A percentile compares a stretch with the other conserved stretches of the same genome.
Evolutionary conservation across 495 filamentous ascomycete genomes (phyloP).

Genomic region (Hapsidospora chrysogenum): DNA sequence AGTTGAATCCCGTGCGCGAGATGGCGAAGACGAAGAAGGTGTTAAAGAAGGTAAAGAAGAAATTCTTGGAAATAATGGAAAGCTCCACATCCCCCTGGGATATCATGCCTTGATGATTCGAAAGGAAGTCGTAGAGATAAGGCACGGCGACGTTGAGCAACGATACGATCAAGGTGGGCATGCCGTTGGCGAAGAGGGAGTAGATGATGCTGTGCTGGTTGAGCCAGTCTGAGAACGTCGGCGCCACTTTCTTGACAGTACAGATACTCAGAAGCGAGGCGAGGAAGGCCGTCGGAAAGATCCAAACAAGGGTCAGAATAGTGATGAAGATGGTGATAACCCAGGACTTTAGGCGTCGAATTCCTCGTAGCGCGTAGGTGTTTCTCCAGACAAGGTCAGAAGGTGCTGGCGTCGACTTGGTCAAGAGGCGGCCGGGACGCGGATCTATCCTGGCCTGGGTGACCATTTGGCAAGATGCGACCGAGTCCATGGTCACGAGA

Average conservation of each 20-base stretch:
- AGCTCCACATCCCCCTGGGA: constrained; percentile 91
- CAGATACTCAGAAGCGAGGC: constrained; percentile 63
- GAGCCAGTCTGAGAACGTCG: constrained; percentile 51
- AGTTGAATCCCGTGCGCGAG: constrained; percentile 62
- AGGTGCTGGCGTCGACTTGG: constrained; percentile 72
- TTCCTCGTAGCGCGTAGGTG: constrained; percentile 65
- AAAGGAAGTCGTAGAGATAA: constrained; percentile 88
- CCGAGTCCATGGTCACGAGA: constrained; percentile 94
- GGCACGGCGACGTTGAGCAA: constrained; percentile 79
- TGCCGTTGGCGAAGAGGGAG: constrained; percentile 69
- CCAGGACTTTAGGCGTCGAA: constrained; percentile 63
- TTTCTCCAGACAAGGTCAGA: constrained; percentile 86
- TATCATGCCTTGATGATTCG: constrained; percentile 81
- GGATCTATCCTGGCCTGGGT: constrained; percentile 86
- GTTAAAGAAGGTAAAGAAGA: constrained; percentile 99
- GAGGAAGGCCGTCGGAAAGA: constrained; percentile 64
- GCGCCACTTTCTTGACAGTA: constrained; percentile 56
- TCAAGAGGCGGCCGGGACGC: constrained; percentile 66
- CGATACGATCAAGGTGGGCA: constrained; percentile 72
- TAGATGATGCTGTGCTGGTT: constrained; percentile 45
- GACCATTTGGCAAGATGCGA: constrained; percentile 83
- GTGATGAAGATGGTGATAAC: constrained; percentile 64
- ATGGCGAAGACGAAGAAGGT: constrained; percentile 91
- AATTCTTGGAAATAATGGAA: constrained; percentile 93
- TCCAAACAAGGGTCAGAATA: constrained; percentile 78